These are phyloP conservation scores for Pyrrhoderma noxium DNA, from an alignment of 1,284 basidiomycete species.

Conservation along the genomic window DNA sequence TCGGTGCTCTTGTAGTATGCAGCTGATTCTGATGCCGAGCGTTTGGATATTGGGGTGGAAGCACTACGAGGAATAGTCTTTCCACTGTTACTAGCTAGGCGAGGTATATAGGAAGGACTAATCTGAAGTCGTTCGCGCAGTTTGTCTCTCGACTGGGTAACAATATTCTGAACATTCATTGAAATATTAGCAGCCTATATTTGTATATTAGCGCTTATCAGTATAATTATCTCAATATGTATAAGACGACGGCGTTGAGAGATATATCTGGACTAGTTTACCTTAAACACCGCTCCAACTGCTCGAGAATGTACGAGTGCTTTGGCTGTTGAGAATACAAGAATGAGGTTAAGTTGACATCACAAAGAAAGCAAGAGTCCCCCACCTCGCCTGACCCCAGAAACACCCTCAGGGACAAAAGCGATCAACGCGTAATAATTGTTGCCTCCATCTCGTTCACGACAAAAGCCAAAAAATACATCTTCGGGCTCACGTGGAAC, in stretches of 20 bases:
- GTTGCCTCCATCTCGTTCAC: conserved; percentile 19
- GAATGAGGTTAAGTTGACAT: not conserved
- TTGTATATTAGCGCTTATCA: not conserved
- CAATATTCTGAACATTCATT: conserved; percentile 12
- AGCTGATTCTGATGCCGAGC: conserved; percentile 1
- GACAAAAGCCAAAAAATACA: conserved; percentile 21
- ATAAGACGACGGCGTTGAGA: conserved; percentile 3
- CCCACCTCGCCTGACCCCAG: conserved; percentile 22
- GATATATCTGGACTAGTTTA: not conserved
- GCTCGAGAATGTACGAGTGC: conserved; percentile 21
- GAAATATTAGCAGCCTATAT: conserved; percentile 14
- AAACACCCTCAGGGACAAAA: conserved; percentile 21
- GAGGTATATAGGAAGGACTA: conserved; percentile 14
- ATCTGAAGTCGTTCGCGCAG: conserved; percentile 16
- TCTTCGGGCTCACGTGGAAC: conserved; percentile 16
- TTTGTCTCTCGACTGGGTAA: conserved; percentile 3
- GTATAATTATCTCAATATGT: not conserved
- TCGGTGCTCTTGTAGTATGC: not conserved
- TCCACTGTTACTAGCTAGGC: conserved; percentile 3
- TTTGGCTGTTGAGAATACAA: conserved; percentile 16
- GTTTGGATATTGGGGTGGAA: conserved; percentile 8
- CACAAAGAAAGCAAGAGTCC: not conserved
- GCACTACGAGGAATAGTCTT: conserved; percentile 9
- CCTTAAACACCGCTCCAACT: conserved; percentile 20
- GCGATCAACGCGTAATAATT: conserved; percentile 18